Evolutionary conservation across 345 rosid species (phyloP).

Genomic region (Eutrema japonicum): DNA sequence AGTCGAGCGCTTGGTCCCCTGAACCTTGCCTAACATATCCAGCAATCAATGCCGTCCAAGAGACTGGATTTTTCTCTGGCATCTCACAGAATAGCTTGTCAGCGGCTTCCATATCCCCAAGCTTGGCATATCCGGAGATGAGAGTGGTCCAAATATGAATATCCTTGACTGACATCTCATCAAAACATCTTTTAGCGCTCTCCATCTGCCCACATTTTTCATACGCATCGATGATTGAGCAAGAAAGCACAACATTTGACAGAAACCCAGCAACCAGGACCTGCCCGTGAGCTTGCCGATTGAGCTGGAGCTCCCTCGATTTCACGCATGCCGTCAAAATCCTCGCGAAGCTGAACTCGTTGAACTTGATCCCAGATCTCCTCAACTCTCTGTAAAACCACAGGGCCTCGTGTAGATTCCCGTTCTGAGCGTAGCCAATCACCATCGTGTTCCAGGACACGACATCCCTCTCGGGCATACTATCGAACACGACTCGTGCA

Average conservation of each 20-base stretch:
- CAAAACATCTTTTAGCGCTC: constrained; percentile 61
- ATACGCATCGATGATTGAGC: constrained; percentile 66
- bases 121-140: constrained; percentile 70
- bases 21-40: constrained; percentile 72
- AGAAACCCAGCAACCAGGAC: constrained; percentile 63
- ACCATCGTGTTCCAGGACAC: constrained; percentile 88
- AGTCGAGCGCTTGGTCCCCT: constrained; percentile 52
- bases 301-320: constrained; percentile 49
- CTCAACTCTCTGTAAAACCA: constrained; percentile 63
- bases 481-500: constrained; percentile 68
- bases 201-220: constrained; percentile 66
- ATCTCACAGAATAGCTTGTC: constrained; percentile 55
- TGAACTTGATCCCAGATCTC: constrained; percentile 54
- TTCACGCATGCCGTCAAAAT: constrained; percentile 66
- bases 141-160: constrained; percentile 71
- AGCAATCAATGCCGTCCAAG: constrained; percentile 82
- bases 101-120: constrained; percentile 69
- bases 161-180: constrained; percentile 67
- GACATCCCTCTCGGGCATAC: constrained; percentile 71
- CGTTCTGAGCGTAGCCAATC: constrained; percentile 58
- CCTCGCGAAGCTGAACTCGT: constrained; percentile 71
- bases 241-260: constrained; percentile 61
- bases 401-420: constrained; percentile 49
- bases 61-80: constrained; percentile 66
- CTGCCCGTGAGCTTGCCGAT: constrained; percentile 79